Conservation (phyloP, 2,329 filamentous ascomycete genomes). For the Corniculantispora saksenae region DNA sequence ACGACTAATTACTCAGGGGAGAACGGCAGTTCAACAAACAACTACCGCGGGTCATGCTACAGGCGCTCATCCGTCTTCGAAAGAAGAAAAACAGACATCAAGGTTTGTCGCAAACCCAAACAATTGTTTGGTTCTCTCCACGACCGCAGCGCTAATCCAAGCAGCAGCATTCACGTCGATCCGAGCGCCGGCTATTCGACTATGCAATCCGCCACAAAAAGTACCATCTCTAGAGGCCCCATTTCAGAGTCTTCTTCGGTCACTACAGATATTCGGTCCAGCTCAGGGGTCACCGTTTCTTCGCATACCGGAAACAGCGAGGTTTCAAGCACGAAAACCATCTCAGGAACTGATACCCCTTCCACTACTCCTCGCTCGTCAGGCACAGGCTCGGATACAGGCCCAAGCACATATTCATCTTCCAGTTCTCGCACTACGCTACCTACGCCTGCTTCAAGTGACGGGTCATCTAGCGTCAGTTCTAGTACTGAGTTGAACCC, state of each 20-base stretch:
- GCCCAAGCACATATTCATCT: not conserved
- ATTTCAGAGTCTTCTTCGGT: too few species aligned
- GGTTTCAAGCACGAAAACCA: not conserved
- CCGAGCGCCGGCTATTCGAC: not conserved
- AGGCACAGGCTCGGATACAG: not conserved
- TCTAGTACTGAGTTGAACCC: not conserved
- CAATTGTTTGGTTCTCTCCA: not conserved
- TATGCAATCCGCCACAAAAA: not conserved
- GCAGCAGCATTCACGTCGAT: not conserved
- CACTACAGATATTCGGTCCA: too few species aligned
- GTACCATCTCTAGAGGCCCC: not conserved
- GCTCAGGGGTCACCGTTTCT: too few species aligned
- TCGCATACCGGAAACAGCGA: too few species aligned
- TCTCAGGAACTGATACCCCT: not conserved
- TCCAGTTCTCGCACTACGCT: not conserved
- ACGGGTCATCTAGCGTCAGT: not conserved
- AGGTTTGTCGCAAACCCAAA: not conserved
- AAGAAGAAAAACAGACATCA: not conserved
- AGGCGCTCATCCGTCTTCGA: not conserved
- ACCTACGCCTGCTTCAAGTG: not conserved
- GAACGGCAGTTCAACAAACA: not conserved
- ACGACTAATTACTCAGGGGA: not conserved
- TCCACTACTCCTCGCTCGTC: not conserved
- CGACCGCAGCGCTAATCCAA: not conserved
- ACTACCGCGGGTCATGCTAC: not conserved